Evolutionary conservation across 257 asterid species (phyloP).

Genomic region (Solanum pimpinellifolium): DNA sequence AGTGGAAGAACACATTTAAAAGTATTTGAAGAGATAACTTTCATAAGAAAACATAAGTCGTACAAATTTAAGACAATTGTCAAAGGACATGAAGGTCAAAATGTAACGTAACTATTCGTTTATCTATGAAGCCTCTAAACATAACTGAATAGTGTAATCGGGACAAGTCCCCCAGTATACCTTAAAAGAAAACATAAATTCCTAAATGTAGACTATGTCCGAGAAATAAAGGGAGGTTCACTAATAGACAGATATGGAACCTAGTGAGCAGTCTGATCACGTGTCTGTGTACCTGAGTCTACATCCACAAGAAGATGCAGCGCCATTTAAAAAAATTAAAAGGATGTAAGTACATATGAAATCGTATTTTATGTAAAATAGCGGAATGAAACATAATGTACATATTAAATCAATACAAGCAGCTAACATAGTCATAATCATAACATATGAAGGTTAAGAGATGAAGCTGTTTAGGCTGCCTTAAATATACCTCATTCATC

Average conservation of each 20-base stretch:
- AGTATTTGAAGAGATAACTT: not conserved
- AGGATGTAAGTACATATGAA: not conserved
- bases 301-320: not conserved
- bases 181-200: not conserved
- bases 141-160: no score
- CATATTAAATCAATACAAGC: not conserved
- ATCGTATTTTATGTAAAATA: no score
- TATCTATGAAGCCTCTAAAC: not conserved
- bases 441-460: not conserved
- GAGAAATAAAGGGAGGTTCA: not conserved
- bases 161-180: not conserved
- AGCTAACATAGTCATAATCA: not conserved
- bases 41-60: not conserved
- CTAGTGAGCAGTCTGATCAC: not conserved
- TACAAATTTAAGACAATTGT: no score
- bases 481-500: not conserved
- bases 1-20: not conserved
- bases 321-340: not conserved
- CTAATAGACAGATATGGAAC: not conserved
- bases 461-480: not conserved
- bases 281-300: not conserved
- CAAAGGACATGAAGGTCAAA: not conserved
- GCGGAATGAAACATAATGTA: not conserved
- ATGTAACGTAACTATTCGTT: not conserved
- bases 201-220: not conserved